phyloP scores from a whole-genome alignment of 352 stramenopile genomes.

The Aphanomyces stellatus region DNA sequence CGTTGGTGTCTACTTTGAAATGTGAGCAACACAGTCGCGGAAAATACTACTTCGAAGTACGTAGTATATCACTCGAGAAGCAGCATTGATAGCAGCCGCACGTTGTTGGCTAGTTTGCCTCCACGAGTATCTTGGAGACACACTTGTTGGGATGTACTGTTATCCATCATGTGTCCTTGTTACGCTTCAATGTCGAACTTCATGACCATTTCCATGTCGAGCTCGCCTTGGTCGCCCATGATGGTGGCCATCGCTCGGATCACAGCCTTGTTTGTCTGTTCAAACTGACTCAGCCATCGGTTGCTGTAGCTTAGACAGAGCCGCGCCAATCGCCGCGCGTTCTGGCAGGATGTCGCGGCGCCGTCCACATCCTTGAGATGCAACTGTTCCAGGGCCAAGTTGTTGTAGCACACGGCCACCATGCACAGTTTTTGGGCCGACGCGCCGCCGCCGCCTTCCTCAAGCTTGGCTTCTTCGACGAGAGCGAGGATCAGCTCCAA shows the following conservation, averaged over 20 bases:
- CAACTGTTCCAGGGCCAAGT: constrained; percentile 87
- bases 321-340: constrained; percentile 78
- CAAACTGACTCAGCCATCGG: constrained; percentile 81
- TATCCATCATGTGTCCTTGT: too few species aligned
- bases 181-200: constrained; percentile 18
- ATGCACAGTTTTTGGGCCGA: constrained; percentile 87
- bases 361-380: constrained; percentile 76
- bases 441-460: constrained; percentile 34
- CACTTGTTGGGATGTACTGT: too few species aligned
- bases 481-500: constrained; percentile 81
- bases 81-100: too few species aligned
- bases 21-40: too few species aligned
- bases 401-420: constrained; percentile 87
- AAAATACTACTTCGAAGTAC: too few species aligned
- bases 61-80: too few species aligned
- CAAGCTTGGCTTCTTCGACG: constrained; percentile 83
- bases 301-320: constrained; percentile 90
- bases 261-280: constrained; percentile 75
- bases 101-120: too few species aligned
- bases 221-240: constrained; percentile 46
- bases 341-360: constrained; percentile 62
- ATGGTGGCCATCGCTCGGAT: constrained; percentile 57
- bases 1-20: too few species aligned
- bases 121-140: too few species aligned
- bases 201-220: constrained; percentile 19